These are phyloP conservation scores for Pelargonium citronellum DNA, from an alignment of 441 rosid species.

Conservation along the genomic window DNA sequence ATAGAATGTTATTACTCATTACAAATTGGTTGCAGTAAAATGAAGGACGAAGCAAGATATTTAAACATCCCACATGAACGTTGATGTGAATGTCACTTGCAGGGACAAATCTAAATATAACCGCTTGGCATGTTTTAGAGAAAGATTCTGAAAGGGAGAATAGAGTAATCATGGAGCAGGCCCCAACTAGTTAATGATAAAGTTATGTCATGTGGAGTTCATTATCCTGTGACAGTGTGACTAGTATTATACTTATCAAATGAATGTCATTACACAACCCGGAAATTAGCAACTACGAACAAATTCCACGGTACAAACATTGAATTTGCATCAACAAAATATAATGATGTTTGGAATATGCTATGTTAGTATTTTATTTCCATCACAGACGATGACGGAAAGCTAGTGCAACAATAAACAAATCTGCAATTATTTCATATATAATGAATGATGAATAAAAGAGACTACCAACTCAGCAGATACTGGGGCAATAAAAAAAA, in stretches of 20 bases:
- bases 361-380: background rate
- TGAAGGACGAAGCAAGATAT: background rate
- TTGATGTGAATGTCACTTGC: background rate
- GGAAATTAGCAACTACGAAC: background rate
- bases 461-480: background rate
- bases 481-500: background rate
- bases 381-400: background rate
- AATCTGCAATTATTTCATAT: background rate
- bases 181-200: background rate
- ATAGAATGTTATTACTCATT: too few relatives aligned
- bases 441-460: background rate
- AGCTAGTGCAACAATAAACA: background rate
- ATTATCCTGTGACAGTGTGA: background rate
- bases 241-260: background rate
- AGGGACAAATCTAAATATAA: background rate
- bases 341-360: background rate
- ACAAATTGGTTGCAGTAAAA: background rate
- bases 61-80: background rate
- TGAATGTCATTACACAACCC: background rate
- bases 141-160: background rate
- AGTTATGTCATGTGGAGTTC: background rate
- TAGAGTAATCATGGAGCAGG: background rate
- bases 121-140: background rate
- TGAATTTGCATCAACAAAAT: background rate
- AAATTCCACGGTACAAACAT: background rate